A percentile compares a stretch with the other conserved stretches of the same genome.
These are phyloP conservation scores for Monilinia fructigena DNA, from an alignment of 2,329 filamentous ascomycete species.

Conservation along the genomic window DNA sequence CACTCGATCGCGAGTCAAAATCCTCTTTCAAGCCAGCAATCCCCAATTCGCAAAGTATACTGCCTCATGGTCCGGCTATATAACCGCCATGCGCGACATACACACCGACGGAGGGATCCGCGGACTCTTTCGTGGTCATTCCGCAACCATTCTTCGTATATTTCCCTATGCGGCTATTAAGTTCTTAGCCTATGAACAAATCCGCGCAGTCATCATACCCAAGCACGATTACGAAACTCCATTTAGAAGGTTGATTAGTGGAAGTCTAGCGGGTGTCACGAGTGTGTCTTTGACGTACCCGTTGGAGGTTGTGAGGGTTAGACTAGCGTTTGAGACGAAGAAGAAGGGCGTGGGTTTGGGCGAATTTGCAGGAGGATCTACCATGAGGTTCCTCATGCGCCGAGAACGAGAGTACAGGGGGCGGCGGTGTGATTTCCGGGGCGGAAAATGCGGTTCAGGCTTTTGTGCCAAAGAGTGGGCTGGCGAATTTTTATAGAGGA, in stretches of 20 bases:
- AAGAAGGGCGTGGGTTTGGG: constrained; percentile 58
- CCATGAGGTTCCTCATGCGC: constrained; percentile 59
- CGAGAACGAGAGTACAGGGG: constrained; percentile 43
- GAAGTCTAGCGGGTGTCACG: constrained; percentile 76
- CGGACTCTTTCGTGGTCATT: constrained; percentile 91
- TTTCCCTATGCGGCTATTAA: constrained; percentile 98
- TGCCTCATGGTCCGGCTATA: constrained; percentile 81
- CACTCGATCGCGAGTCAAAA: constrained; percentile 97
- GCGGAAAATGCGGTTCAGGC: constrained; percentile 48
- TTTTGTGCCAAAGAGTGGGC: constrained; percentile 61
- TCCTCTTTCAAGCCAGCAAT: constrained; percentile 94
- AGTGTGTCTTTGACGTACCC: constrained; percentile 97
- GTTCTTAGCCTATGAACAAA: constrained; percentile 96
- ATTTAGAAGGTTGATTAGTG: constrained; percentile 69
- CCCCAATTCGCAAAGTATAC: constrained; percentile 93
- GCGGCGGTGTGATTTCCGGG: constrained; percentile 44
- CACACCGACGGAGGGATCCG: constrained; percentile 68
- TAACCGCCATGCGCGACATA: constrained; percentile 81
- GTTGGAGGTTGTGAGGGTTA: constrained; percentile 86
- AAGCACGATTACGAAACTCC: constrained; percentile 74
- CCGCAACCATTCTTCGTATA: constrained; percentile 87
- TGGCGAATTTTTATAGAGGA: constrained; percentile 92
- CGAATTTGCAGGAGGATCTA: constrained; percentile 86
- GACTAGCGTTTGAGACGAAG: constrained; percentile 93
- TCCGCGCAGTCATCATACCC: constrained; percentile 75